phyloP scores from a whole-genome alignment of 1,284 basidiomycete genomes.

The Trichosporon sp. region DNA sequence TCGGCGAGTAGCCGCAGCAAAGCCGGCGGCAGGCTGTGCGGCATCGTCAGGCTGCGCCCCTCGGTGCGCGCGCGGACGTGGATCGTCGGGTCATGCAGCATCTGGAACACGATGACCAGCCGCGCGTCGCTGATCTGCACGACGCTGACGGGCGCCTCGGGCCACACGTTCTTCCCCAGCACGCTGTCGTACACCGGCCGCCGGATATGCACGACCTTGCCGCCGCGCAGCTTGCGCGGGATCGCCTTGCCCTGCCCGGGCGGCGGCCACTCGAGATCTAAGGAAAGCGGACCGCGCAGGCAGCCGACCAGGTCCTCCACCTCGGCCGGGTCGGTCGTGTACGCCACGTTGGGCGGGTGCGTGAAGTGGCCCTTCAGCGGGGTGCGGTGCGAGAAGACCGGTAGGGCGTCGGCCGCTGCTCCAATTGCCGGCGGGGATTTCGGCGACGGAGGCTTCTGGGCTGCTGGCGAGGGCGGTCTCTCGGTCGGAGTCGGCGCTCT shows the following conservation, averaged over 20 bases:
- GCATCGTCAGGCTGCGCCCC: neutral
- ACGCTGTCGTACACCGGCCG: conserved; percentile 15
- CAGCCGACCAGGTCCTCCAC: conserved; percentile 35
- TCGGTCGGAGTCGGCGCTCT: neutral
- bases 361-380: conserved; percentile 7
- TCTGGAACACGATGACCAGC: conserved; percentile 45
- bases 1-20: conserved; percentile 33
- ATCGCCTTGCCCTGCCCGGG: conserved; percentile 13
- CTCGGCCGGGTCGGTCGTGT: conserved; percentile 33
- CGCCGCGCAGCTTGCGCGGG: neutral
- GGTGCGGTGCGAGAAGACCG: conserved; percentile 26
- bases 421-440: neutral
- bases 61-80: neutral
- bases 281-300: conserved; percentile 36
- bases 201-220: neutral
- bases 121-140: conserved; percentile 47
- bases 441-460: neutral
- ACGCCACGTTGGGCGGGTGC: conserved; percentile 27
- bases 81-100: conserved; percentile 19
- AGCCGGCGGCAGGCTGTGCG: conserved; percentile 22
- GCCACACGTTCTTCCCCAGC: conserved; percentile 15
- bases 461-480: neutral
- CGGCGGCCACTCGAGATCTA: conserved; percentile 47
- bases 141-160: conserved; percentile 41
- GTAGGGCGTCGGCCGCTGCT: conserved; percentile 9